These are phyloP conservation scores for Exophiala mesophila DNA, from an alignment of 2,329 filamentous ascomycete genomes.

Conservation along the genomic window DNA sequence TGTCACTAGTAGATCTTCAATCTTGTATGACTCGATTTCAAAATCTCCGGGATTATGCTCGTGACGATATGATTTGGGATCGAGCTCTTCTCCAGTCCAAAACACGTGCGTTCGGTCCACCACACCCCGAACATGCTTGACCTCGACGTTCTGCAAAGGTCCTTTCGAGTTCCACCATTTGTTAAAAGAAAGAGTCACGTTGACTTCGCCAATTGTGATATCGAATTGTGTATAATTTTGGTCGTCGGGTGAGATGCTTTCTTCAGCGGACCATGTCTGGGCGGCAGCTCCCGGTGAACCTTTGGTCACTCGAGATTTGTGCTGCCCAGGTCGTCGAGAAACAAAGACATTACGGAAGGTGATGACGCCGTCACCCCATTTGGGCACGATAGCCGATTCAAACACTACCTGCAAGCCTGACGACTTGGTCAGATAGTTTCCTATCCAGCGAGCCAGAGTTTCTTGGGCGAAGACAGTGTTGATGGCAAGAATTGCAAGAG, in stretches of 20 bases:
- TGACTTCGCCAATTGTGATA: constrained; percentile 87
- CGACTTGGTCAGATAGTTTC: constrained; percentile 90
- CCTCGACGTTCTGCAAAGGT: constrained; percentile 81
- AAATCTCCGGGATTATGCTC: constrained; percentile 89
- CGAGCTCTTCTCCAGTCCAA: constrained; percentile 63
- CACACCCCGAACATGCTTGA: constrained; percentile 88
- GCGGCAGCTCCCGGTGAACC: constrained; percentile 81
- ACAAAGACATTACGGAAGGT: constrained; percentile 96
- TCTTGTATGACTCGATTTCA: constrained; percentile 92
- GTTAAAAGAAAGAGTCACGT: constrained; percentile 93
- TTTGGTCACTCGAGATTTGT: constrained; percentile 75
- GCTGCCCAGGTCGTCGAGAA: constrained; percentile 80
- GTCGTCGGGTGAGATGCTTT: constrained; percentile 59
- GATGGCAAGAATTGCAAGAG: constrained; percentile 79
- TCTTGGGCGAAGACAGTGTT: constrained; percentile 98
- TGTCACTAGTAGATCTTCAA: constrained; percentile 88
- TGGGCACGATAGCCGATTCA: constrained; percentile 94
- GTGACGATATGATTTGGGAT: constrained; percentile 83
- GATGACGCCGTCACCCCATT: constrained; percentile 92
- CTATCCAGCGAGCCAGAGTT: constrained; percentile 86
- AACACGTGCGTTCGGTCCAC: constrained; percentile 81
- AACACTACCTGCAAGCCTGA: constrained; percentile 92
- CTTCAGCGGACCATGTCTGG: constrained; percentile 68
- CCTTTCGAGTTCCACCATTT: constrained; percentile 99
- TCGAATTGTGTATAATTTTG: constrained; percentile 98